Percentiles rank a stretch among this genome's conserved stretches.
Evolutionary conservation across 1,139 yeast species (phyloP).

Genomic region (Hemisphaericaspora subhashii): DNA sequence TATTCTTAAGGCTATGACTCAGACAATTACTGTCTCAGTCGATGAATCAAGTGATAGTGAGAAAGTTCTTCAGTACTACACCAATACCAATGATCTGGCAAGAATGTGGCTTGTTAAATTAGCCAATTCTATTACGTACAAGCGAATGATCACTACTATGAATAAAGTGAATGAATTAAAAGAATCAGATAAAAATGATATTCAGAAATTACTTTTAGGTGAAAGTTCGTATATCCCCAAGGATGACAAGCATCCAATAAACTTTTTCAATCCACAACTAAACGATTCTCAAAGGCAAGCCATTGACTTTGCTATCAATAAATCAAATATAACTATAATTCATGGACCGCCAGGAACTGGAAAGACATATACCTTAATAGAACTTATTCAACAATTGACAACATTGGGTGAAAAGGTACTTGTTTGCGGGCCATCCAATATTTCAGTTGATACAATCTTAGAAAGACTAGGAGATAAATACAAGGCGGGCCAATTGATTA

Average conservation of each 20-base stretch:
- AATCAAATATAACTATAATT: constrained; percentile 44
- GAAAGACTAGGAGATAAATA: constrained; percentile 61
- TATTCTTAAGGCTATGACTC: constrained; percentile 49
- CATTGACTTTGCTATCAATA: constrained; percentile 37
- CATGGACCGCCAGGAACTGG: constrained; percentile 58
- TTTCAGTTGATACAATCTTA: constrained; percentile 89
- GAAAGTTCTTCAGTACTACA: constrained; percentile 41
- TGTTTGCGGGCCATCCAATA: constrained; percentile 94
- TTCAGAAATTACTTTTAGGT: constrained; percentile 49
- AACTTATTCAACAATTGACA: constrained; percentile 73
- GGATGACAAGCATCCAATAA: constrained; percentile 7
- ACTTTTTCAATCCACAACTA: constrained; percentile 51
- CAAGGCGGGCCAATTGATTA: constrained; percentile 46
- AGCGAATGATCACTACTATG: constrained; percentile 80
- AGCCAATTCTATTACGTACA: constrained; percentile 69
- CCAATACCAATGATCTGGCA: constrained; percentile 39
- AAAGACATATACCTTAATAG: constrained; percentile 81
- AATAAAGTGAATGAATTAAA: constrained; percentile 58
- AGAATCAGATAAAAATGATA: constrained; percentile 29
- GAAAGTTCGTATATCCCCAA: constrained; percentile 30
- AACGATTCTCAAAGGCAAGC: constrained; percentile 67
- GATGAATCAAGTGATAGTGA: constrained; percentile 53
- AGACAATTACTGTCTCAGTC: constrained; percentile 52
- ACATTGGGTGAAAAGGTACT: constrained; percentile 64
- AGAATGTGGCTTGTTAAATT: constrained; percentile 66